Percentiles rank a stretch among this genome's conserved stretches.
These are phyloP conservation scores for Avena sativa DNA, from an alignment of 176 grass and related monocot species.

Conservation along the genomic window DNA sequence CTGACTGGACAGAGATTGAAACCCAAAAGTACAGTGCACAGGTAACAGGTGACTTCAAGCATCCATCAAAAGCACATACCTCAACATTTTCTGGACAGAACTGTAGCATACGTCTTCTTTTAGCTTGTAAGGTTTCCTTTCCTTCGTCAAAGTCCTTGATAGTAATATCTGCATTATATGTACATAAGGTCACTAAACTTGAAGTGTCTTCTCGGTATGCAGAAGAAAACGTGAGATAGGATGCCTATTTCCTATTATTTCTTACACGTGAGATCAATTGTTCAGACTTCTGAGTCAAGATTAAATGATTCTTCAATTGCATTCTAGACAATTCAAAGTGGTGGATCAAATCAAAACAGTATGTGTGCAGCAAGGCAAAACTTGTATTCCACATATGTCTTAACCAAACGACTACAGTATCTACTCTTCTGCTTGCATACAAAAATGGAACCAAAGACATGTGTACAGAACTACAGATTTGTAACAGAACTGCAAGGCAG, in stretches of 20 bases:
- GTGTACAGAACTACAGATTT: not conserved
- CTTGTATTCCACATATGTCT: not conserved
- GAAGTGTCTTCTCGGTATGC: conserved; percentile 1
- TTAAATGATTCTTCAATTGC: not conserved
- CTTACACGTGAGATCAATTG: conserved; percentile 30
- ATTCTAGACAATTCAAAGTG: not conserved
- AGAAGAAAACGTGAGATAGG: not conserved
- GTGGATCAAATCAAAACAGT: conserved; percentile 10
- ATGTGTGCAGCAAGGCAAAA: not conserved
- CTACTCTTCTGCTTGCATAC: not conserved
- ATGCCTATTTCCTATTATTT: not conserved
- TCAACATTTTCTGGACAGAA: conserved; percentile 76
- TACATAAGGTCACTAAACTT: conserved; percentile 31
- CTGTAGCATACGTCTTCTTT: conserved; percentile 88
- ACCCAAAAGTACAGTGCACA: not conserved
- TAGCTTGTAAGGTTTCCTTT: conserved; percentile 79
- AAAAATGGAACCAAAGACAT: conserved; percentile 1
- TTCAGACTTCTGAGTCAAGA: conserved; percentile 7
- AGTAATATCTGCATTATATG: conserved; percentile 53
- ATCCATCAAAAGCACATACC: conserved; percentile 41
- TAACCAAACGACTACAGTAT: not conserved
- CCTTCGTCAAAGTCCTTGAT: conserved; percentile 68
- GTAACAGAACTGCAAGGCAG: no score
- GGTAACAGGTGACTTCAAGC: not conserved
- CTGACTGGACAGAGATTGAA: conserved; percentile 12